phyloP scores from a whole-genome alignment of 1,284 basidiomycete species.

The Sphaerobolus stellatus region DNA sequence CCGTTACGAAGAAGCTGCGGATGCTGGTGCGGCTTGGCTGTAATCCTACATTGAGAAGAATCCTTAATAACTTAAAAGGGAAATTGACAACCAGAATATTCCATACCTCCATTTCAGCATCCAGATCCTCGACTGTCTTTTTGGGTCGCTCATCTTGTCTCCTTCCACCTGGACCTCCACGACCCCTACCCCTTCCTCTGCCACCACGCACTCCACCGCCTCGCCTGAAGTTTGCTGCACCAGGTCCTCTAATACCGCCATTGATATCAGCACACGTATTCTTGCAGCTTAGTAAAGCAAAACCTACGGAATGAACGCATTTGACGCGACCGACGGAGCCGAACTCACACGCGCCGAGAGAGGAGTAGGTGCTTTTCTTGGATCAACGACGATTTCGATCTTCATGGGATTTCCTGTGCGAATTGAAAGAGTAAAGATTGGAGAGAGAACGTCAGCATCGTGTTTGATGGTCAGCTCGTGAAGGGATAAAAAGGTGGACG shows the following conservation, averaged over 20 bases:
- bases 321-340: slow-evolving; percentile 35
- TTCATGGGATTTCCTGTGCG: slow-evolving; percentile 92
- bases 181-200: slow-evolving; percentile 49
- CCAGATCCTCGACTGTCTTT: slow-evolving; percentile 73
- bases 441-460: slow-evolving; percentile 2
- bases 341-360: slow-evolving; percentile 56
- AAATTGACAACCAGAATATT: slow-evolving; percentile 20
- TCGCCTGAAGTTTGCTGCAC: too few species aligned
- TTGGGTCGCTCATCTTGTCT: slow-evolving; percentile 64
- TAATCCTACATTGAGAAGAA: neutral
- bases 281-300: slow-evolving; percentile 13
- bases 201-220: slow-evolving; percentile 28
- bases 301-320: slow-evolving; percentile 41
- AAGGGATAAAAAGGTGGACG: neutral
- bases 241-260: slow-evolving; percentile 21
- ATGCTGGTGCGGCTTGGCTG: slow-evolving; percentile 14
- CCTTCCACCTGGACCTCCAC: slow-evolving; percentile 55
- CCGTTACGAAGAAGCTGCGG: slow-evolving; percentile 12
- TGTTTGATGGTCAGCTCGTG: neutral
- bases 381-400: slow-evolving; percentile 96
- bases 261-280: slow-evolving; percentile 13
- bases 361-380: slow-evolving; percentile 63
- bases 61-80: neutral
- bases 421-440: slow-evolving; percentile 18
- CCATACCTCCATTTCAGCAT: slow-evolving; percentile 81